Evolutionary conservation across 495 filamentous ascomycete species (phyloP).

Genomic region (Neurospora intermedia): DNA sequence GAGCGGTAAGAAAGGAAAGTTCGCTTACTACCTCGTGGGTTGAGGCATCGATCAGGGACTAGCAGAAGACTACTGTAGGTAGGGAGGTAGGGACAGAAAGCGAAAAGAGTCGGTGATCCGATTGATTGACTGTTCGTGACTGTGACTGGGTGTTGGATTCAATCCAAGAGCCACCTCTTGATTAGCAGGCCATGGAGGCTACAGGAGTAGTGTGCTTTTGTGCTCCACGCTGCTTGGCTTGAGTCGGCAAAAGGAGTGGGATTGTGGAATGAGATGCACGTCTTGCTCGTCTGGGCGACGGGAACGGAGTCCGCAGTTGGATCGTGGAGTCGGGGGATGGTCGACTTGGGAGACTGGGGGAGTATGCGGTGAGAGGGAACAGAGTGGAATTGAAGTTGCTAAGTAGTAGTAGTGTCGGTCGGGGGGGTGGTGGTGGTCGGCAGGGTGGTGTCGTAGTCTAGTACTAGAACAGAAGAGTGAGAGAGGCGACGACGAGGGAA

Average conservation of each 20-base stretch:
- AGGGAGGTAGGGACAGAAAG: background rate
- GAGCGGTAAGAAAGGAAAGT: background rate
- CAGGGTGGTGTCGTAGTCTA: background rate
- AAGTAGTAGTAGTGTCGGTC: background rate
- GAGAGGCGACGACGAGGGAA: background rate
- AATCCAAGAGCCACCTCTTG: background rate
- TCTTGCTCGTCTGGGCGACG: background rate
- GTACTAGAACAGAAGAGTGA: background rate
- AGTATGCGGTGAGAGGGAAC: background rate
- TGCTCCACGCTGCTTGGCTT: background rate
- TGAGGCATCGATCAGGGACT: slow-evolving; percentile 3
- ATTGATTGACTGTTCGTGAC: slow-evolving; percentile 1
- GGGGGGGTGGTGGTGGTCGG: background rate
- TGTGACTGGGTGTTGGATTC: background rate
- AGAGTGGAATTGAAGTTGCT: background rate
- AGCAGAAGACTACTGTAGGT: background rate
- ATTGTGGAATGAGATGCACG: background rate
- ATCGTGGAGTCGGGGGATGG: background rate
- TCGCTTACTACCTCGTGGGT: slow-evolving; percentile 3
- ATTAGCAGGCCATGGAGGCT: background rate
- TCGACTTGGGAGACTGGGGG: background rate
- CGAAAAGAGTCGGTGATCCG: background rate
- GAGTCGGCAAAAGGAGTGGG: background rate
- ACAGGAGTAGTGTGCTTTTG: background rate
- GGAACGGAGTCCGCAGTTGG: background rate